Evolutionary conservation across 1,139 yeast genomes (phyloP), one percentile per base, ranked within the genome.

Genomic region (Yamadazyma epiphylla): DNA sequence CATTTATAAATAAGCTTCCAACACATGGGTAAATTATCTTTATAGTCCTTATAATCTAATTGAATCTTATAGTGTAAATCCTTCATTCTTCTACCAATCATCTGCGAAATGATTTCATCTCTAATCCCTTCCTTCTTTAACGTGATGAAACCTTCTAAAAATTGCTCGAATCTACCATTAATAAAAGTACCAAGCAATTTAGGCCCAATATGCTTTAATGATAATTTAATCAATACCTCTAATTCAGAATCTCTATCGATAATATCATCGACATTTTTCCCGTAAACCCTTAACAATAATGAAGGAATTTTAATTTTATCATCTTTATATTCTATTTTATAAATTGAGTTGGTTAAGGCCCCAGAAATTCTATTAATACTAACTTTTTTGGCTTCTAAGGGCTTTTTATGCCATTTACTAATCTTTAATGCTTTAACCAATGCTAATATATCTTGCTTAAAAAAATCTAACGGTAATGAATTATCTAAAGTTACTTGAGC

Each of bases 81-180:
- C 48, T 91, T 82, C 97, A 91, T 91, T 62, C 98, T 80, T 63
- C 95, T 78, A 7, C 96, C 96, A 42, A 91, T 81, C 65, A 86
- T 85, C 42, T 82, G 80, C 28, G 91, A 79, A 13, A 85, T 79
- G 15, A 80, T 78, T 38, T 85, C 79, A 41, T 80, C 78, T 50
- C 94, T 71, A 35, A 91, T 75, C 43, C 85, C 87, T 9, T 73
- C 70, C 45, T 77, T 81, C 28, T 79, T 75, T 40, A 91, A 68
- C 1, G 96, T 81, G 36, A 75, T 64, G 20, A 88, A 88, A 31
- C 91, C 85, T 32, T 80, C 84, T 41, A 91, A 64, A 50, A 81
- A 91, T 56, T 88, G 95, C 57, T 91, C 98, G 46, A 91, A 80
- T 39, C 98, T 68, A 26, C 97, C 98, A 53, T 91, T 91, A 25